These are phyloP conservation scores for Saccharomycopsis oosterbeekiorum DNA, from an alignment of 805 yeast species.

Conservation along the genomic window DNA sequence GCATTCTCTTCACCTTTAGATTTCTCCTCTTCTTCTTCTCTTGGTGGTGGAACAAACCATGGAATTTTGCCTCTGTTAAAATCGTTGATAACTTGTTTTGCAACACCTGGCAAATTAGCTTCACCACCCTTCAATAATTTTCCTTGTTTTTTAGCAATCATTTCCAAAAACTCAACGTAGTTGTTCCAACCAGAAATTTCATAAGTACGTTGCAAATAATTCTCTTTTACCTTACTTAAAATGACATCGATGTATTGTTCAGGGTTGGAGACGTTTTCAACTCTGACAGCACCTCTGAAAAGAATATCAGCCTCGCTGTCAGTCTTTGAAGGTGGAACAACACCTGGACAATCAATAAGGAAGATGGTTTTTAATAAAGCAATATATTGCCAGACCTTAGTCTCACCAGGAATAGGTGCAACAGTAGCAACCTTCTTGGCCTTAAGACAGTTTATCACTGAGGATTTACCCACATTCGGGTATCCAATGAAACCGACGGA, in stretches of 20 bases:
- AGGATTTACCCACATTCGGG: constrained; percentile 97
- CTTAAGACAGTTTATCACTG: constrained; percentile 87
- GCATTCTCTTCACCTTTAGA: constrained; percentile 23
- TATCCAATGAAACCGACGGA: constrained; percentile 97
- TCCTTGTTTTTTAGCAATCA: constrained; percentile 88
- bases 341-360: constrained; percentile 97
- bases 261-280: constrained; percentile 92
- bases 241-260: constrained; percentile 91
- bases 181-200: constrained; percentile 86
- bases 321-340: constrained; percentile 88
- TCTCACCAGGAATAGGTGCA: constrained; percentile 98
- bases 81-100: constrained; percentile 84
- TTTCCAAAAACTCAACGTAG: constrained; percentile 74
- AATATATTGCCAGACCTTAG: constrained; percentile 98
- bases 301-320: constrained; percentile 88
- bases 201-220: constrained; percentile 91
- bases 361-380: constrained; percentile 94
- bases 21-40: constrained; percentile 46
- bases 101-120: constrained; percentile 89
- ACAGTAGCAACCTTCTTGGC: constrained; percentile 93
- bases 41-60: constrained; percentile 94
- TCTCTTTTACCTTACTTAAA: constrained; percentile 72
- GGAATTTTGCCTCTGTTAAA: constrained; percentile 97
- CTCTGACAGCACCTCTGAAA: constrained; percentile 96
- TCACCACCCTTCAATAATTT: constrained; percentile 94